Evolutionary conservation across 2,329 filamentous ascomycete species (phyloP).

Genomic region (Aureobasidium sp.): DNA sequence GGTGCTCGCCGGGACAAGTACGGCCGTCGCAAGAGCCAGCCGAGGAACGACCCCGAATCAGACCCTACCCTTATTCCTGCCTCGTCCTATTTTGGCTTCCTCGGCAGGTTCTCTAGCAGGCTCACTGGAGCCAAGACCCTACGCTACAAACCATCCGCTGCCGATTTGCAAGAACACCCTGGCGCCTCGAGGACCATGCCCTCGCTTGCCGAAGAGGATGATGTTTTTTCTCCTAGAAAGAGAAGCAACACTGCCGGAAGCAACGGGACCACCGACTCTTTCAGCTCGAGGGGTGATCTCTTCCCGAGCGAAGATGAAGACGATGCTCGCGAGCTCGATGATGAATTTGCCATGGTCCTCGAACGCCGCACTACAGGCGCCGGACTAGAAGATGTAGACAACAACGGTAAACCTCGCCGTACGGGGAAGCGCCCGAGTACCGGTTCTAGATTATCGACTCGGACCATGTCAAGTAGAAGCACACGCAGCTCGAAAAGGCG

Average conservation of each 20-base stretch:
- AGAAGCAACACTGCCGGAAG: constrained; percentile 74
- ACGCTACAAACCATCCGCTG: constrained; percentile 82
- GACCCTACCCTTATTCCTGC: constrained; percentile 88
- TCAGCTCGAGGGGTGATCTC: constrained; percentile 78
- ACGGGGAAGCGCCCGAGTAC: constrained; percentile 34
- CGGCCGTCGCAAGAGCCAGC: constrained; percentile 46
- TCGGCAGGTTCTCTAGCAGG: constrained; percentile 75
- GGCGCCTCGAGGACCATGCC: constrained; percentile 40
- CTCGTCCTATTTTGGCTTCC: constrained; percentile 75
- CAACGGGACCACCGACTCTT: constrained; percentile 73
- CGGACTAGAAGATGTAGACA: constrained; percentile 55
- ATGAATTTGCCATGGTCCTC: constrained; percentile 81
- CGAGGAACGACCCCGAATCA: constrained; percentile 40
- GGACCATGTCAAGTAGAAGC: constrained; percentile 38
- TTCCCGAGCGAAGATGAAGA: constrained; percentile 90
- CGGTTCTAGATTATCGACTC: constrained; percentile 39
- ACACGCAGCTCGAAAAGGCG: constrained; percentile 23
- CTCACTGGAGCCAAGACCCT: constrained; percentile 62
- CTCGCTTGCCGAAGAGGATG: constrained; percentile 53
- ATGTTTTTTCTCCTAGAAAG: constrained; percentile 38
- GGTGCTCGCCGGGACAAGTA: constrained; percentile 53
- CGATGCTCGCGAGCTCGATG: constrained; percentile 84
- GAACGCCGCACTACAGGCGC: constrained; percentile 55
- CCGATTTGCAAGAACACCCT: constrained; percentile 82
- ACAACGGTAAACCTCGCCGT: constrained; percentile 50